Percentiles rank a stretch among this genome's conserved stretches.
Conservation (phyloP, 345 rosid genomes). For the Excoecaria cochinchinensis region DNA sequence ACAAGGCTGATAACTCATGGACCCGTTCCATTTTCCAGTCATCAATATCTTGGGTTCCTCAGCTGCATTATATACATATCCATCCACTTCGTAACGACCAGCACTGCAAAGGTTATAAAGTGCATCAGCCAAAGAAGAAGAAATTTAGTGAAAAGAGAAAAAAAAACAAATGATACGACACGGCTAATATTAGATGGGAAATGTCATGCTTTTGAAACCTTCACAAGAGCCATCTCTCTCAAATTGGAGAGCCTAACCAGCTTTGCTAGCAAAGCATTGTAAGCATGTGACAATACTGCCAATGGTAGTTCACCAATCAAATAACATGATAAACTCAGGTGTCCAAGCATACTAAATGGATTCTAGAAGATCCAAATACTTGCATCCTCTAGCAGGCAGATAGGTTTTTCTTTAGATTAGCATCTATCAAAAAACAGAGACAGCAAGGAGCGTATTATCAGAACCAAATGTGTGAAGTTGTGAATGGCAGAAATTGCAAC, state of each 20-base stretch:
- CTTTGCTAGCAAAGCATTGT: background rate
- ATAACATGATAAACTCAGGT: background rate
- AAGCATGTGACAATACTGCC: background rate
- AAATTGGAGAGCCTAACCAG: background rate
- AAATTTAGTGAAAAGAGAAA: background rate
- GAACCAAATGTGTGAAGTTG: background rate
- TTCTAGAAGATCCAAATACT: background rate
- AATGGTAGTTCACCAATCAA: background rate
- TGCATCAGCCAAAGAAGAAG: background rate
- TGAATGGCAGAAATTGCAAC: background rate
- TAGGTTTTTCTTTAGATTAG: background rate
- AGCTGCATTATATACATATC: conserved; percentile 67
- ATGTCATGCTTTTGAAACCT: background rate
- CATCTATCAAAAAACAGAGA: background rate
- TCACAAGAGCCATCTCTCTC: background rate
- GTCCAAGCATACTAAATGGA: background rate
- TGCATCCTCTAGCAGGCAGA: background rate
- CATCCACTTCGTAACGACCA: conserved; percentile 89
- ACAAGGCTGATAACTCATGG: conserved; percentile 76
- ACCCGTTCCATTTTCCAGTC: conserved; percentile 84
- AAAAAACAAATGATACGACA: background rate
- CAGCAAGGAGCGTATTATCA: background rate
- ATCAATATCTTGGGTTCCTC: conserved; percentile 86
- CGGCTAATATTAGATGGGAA: background rate
- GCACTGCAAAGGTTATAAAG: conserved; percentile 43